Evolutionary conservation across 495 filamentous ascomycete genomes (phyloP), one percentile per base, ranked within the genome.

Genomic region (Xylaria scruposa): DNA sequence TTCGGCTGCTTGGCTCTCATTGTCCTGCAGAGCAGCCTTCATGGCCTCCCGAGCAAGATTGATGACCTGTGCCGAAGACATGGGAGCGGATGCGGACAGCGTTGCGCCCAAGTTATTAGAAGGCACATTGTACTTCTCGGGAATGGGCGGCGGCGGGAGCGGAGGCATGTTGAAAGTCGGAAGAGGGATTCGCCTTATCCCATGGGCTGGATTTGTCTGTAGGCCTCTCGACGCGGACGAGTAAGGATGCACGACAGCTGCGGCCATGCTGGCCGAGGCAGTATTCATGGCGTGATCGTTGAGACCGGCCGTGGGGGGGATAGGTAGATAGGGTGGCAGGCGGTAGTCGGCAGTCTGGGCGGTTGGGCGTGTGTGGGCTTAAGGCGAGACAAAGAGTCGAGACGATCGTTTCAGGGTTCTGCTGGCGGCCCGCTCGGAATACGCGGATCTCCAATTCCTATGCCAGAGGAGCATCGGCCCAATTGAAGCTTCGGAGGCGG

Each of bases 1-100:
- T 67, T 91, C 91, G 49, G 90, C 89, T 26, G 89, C 85, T 69
- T 91, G 90, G 33, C 87, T 89, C 76, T 91, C 90, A 51, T 89
- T 91, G 72, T 92, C 91, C 74, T 89, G 85, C 24, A 90, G 85
- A 5, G 91, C 91, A 77, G 83, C 86, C 60, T 90, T 87, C 80
- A 94, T 91, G 4, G 90, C 88, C 47, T 90, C 85, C 47, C 86
- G 85, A 56, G 90, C 90, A 31, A 93, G 82, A 38, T 81, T 78
- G 19, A 89, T 83, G 58, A 89, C 86, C 76, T 89, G 84, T 46
- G 69, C 75, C 24, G 84, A 72, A 26, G 86, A 84, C 53, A 86
- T 69, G 15, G 85, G 81, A 47, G 81, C 77, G 56, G 76, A 77
- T 15, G 82, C 78, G 60, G 83, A 82, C 31, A 86, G 72, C 49